phyloP scores from a whole-genome alignment of 306 rosid genomes.

The Fagus sylvatica region DNA sequence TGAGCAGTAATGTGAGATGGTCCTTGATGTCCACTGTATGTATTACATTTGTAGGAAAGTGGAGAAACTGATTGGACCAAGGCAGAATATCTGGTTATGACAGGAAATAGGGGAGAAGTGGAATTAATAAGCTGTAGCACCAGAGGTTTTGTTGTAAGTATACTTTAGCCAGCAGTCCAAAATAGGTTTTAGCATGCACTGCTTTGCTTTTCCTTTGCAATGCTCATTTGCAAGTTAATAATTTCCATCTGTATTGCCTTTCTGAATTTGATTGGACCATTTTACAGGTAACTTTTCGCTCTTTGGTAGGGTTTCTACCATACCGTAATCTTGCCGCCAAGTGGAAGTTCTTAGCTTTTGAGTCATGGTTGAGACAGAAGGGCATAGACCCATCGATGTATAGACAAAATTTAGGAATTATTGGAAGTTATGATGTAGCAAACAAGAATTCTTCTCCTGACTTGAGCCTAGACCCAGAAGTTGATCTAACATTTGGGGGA shows the following conservation, averaged over 20 bases:
- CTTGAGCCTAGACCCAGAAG: constrained; percentile 35
- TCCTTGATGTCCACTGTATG: constrained; percentile 13
- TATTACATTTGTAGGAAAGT: constrained; percentile 42
- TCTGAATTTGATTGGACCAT: constrained; percentile 37
- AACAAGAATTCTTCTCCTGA: constrained; percentile 32
- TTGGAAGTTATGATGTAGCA: constrained; percentile 49
- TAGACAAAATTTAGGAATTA: constrained; percentile 57
- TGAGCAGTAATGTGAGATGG: constrained; percentile 8
- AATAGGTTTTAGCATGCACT: constrained; percentile 4
- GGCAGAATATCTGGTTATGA: constrained; percentile 59
- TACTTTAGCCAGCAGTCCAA: constrained; percentile 9
- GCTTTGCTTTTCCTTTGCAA: neutral
- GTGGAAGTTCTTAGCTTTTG: constrained; percentile 96
- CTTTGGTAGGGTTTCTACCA: constrained; percentile 88
- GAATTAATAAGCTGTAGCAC: constrained; percentile 77
- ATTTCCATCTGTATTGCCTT: constrained; percentile 24
- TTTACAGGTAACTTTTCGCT: constrained; percentile 84
- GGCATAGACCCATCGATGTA: constrained; percentile 83
- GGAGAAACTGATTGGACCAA: constrained; percentile 76
- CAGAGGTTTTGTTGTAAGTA: constrained; percentile 90
- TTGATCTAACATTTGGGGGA: constrained; percentile 40
- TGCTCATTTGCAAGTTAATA: neutral
- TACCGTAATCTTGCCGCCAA: constrained; percentile 79
- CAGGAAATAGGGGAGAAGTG: constrained; percentile 65
- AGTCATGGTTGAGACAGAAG: constrained; percentile 87